A percentile compares a stretch with the other conserved stretches of the same genome.
Evolutionary conservation across 257 asterid genomes (phyloP).

Genomic region (Nicotiana paniculata): DNA sequence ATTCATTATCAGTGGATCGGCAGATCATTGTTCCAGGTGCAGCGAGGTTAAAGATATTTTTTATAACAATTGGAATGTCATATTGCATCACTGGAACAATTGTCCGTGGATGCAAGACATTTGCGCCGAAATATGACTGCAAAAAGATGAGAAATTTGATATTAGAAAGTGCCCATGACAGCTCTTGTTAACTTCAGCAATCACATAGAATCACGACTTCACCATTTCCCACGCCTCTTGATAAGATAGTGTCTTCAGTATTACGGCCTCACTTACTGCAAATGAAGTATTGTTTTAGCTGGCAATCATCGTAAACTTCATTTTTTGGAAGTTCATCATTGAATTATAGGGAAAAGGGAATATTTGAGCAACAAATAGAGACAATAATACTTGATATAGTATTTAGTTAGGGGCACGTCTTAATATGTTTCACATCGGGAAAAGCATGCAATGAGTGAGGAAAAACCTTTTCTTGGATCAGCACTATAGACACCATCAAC

Average conservation of each 20-base stretch:
- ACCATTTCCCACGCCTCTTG: conserved; percentile 99
- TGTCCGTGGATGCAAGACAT: conserved; percentile 97
- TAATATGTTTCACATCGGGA: background rate
- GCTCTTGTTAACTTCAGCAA: background rate
- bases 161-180: conserved; percentile 8
- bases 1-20: conserved; percentile 35
- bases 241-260: conserved; percentile 76
- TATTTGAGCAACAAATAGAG: background rate
- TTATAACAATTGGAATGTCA: conserved; percentile 88
- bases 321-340: background rate
- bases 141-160: conserved; percentile 2
- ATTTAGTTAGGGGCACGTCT: background rate
- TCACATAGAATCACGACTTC: conserved; percentile 13
- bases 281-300: background rate
- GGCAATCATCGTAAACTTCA: background rate
- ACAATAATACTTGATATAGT: background rate
- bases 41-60: conserved; percentile 89
- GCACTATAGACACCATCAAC: conserved; percentile 98
- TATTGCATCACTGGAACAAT: conserved; percentile 96
- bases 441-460: conserved; percentile 3
- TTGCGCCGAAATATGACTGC: conserved; percentile 99
- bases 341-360: background rate
- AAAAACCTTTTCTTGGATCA: conserved; percentile 91
- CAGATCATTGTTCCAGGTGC: conserved; percentile 94
- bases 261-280: conserved; percentile 96